Percentiles rank a stretch among this genome's conserved stretches.
phyloP scores from a whole-genome alignment of 352 stramenopile species.

The Phytopythium aichiense region DNA sequence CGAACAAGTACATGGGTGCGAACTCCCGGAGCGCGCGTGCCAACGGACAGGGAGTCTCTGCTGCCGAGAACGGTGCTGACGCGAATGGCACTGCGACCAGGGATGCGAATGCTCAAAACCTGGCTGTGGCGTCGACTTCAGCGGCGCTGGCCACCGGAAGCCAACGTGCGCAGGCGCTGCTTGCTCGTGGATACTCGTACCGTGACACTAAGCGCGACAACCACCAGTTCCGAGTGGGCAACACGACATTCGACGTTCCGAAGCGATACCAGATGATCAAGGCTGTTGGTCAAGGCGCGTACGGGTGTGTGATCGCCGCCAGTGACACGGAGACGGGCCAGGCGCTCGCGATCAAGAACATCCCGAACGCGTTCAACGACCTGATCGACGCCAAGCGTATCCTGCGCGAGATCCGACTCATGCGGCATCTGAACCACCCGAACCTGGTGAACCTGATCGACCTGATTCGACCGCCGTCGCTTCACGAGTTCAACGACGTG shows the following conservation, averaged over 20 bases:
- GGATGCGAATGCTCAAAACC: background rate
- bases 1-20: constrained; percentile 9
- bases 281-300: constrained; percentile 87
- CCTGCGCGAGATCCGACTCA: constrained; percentile 83
- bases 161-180: constrained; percentile 36
- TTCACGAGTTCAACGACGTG: constrained; percentile 88
- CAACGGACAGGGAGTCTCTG: background rate
- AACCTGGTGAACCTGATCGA: constrained; percentile 83
- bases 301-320: constrained; percentile 89
- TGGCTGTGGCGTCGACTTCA: background rate
- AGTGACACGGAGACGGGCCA: constrained; percentile 84
- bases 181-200: constrained; percentile 80
- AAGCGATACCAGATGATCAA: constrained; percentile 89
- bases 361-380: constrained; percentile 91
- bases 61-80: background rate
- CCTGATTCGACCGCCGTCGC: constrained; percentile 68
- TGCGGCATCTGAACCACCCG: constrained; percentile 83
- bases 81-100: background rate
- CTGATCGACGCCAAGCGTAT: constrained; percentile 87
- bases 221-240: constrained; percentile 83
- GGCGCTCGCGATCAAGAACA: constrained; percentile 96
- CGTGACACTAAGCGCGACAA: constrained; percentile 83
- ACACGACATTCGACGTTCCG: constrained; percentile 84
- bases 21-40: background rate
- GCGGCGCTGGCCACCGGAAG: constrained; percentile 15